phyloP scores from a whole-genome alignment of 257 asterid species.

The Plantago major region DNA sequence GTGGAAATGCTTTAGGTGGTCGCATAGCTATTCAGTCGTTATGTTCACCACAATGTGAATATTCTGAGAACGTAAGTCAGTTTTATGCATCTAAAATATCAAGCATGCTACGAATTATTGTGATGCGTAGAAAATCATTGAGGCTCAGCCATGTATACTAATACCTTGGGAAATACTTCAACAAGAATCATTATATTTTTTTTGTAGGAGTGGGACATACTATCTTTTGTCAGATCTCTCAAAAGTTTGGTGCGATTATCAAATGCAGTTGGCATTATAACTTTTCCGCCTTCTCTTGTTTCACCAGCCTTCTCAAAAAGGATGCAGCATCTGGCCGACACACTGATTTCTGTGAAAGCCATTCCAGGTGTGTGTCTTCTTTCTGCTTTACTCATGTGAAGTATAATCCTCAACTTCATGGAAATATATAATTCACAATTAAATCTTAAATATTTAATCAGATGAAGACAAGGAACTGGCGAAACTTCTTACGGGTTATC shows the following conservation, averaged over 20 bases:
- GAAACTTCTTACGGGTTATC: constrained; percentile 91
- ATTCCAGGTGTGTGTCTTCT: constrained; percentile 52
- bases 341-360: constrained; percentile 79
- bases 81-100: background rate
- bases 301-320: constrained; percentile 66
- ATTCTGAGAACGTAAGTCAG: constrained; percentile 52
- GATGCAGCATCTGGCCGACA: constrained; percentile 96
- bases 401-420: background rate
- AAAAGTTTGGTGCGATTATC: constrained; percentile 63
- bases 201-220: constrained; percentile 80
- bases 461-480: constrained; percentile 96
- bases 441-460: constrained; percentile 26
- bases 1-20: constrained; percentile 45
- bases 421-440: constrained; percentile 15
- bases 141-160: background rate
- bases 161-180: background rate
- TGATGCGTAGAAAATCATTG: background rate
- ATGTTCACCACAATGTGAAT: constrained; percentile 89
- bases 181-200: constrained; percentile 14
- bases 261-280: constrained; percentile 80
- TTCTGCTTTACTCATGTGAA: too few relatives aligned
- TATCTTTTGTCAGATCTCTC: constrained; percentile 71
- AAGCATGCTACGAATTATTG: background rate
- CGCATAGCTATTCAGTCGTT: constrained; percentile 87
- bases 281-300: constrained; percentile 81